Conservation (phyloP, 2,329 filamentous ascomycete genomes). For the Scortechinia acanthostroma region DNA sequence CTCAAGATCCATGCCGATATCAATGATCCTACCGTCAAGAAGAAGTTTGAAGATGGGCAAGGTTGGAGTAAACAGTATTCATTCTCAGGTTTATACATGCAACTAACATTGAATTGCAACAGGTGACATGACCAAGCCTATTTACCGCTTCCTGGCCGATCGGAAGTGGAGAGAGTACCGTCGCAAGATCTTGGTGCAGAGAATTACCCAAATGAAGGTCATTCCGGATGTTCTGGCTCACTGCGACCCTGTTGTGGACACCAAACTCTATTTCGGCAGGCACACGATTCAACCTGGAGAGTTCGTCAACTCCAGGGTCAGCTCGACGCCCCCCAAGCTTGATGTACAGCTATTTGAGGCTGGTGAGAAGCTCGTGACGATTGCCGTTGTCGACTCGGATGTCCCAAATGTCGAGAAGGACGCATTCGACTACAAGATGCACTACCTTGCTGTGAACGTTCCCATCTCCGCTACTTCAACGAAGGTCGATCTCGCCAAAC, state of each 20-base stretch:
- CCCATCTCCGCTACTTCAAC: not conserved
- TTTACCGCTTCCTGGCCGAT: conserved; percentile 1
- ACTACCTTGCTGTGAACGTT: conserved; percentile 2
- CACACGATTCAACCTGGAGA: not conserved
- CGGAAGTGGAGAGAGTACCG: conserved; percentile 2
- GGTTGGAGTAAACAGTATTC: not conserved
- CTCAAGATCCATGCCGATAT: conserved; percentile 1
- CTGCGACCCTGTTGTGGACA: not conserved
- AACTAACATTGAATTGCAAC: not conserved
- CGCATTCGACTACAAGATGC: not conserved
- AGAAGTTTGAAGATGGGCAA: not conserved
- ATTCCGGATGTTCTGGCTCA: not conserved
- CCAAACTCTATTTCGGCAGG: conserved; percentile 1
- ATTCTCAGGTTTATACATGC: not conserved
- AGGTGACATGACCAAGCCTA: conserved; percentile 2
- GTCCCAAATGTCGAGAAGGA: conserved; percentile 1
- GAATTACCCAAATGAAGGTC: conserved; percentile 2
- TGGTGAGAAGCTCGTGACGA: not conserved
- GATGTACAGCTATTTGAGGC: conserved; percentile 2
- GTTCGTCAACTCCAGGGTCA: not conserved
- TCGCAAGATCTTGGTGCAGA: not conserved
- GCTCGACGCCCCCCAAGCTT: not conserved
- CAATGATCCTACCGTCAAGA: not conserved
- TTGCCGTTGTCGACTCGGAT: conserved; percentile 1
- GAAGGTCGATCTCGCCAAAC: conserved; percentile 1